Evolutionary conservation across 352 stramenopile species (phyloP).

Genomic region (Thraustotheca clavata): DNA sequence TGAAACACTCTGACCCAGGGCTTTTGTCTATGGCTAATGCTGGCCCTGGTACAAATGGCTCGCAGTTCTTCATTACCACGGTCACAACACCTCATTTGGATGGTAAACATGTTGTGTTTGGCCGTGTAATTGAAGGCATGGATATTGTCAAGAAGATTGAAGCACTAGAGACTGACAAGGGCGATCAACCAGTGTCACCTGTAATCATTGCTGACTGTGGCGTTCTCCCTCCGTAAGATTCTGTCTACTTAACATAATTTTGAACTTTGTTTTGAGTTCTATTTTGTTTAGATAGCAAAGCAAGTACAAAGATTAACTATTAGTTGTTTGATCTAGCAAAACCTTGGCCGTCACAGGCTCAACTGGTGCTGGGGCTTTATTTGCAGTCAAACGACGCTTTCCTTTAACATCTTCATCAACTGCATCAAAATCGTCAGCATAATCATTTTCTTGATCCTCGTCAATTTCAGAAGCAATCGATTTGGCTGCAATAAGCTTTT

Average conservation of each 20-base stretch:
- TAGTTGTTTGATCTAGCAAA: background rate
- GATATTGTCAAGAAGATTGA: slow-evolving; percentile 93
- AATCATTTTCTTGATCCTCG: slow-evolving; percentile 30
- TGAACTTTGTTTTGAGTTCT: too few relatives aligned
- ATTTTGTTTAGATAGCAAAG: too few relatives aligned
- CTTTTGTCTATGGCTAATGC: slow-evolving; percentile 96
- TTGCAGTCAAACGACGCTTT: slow-evolving; percentile 22
- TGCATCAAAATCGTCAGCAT: slow-evolving; percentile 45
- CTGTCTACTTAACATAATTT: too few relatives aligned
- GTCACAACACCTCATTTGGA: slow-evolving; percentile 94
- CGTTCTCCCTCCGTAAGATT: slow-evolving; percentile 25
- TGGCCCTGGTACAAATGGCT: slow-evolving; percentile 94
- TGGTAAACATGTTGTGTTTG: slow-evolving; percentile 98
- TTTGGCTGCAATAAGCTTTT: slow-evolving; percentile 22
- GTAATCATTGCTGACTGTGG: slow-evolving; percentile 97
- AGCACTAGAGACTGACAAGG: slow-evolving; percentile 71
- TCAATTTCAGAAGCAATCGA: slow-evolving; percentile 1
- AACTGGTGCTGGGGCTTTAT: background rate
- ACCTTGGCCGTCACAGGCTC: slow-evolving; percentile 1
- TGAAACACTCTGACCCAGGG: slow-evolving; percentile 94
- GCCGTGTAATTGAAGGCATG: slow-evolving; percentile 85
- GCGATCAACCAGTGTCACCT: slow-evolving; percentile 87
- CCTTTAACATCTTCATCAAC: slow-evolving; percentile 23
- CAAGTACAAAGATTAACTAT: too few relatives aligned
- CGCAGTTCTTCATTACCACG: slow-evolving; percentile 96